Evolutionary conservation across 352 stramenopile genomes (phyloP), one percentile per base, ranked within the genome.

Genomic region (Globisporangium middletonii): DNA sequence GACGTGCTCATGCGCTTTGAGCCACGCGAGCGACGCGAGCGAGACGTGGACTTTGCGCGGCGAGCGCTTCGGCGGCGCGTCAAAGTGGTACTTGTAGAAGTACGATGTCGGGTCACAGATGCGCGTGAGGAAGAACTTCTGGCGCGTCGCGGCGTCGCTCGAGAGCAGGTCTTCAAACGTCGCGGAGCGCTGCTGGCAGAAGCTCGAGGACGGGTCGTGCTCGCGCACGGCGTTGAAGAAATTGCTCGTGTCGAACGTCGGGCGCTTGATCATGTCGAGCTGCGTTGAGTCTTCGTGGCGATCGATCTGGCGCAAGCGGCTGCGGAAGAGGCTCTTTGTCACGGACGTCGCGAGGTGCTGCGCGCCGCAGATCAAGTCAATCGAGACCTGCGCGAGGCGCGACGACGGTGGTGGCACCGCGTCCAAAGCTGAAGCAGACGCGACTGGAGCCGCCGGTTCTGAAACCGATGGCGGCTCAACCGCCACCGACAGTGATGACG

Each of bases 51-150:
- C 58, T 41, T 83, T 85, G 58, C 86, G 86, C 5, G 85, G 85
- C 50, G 83, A 71, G 3, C 83, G 82, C 59, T 86, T 72, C 18
- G 73, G 79, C 23, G 62, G 74, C 43, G 79, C 75, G 50, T 92
- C 79, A 45, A 94, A 90, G 60, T 83, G 82, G 73, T 89, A 94
- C 69, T 94, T 94, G 85, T 89, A 94, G 27, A 94, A 94, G 65
- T 94, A 94, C 44, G 85, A 94, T 38, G 85, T 94, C n/a, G 85
- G 85, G 50, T 94, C 85, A 33, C 79, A 79, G 42, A 94, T 83
- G 54, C 85, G 85, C 53, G 83, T 92, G 44, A 88, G 62, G 60
- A 89, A 92, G 65, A 94, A 94, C 47, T 89, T 89, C 56, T 91
- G 69, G 16, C 79, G 78, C 35, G 67, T 66, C 27, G 71, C 69